phyloP scores from a whole-genome alignment of 2,329 filamentous ascomycete genomes.

The Talaromyces funiculosus region DNA sequence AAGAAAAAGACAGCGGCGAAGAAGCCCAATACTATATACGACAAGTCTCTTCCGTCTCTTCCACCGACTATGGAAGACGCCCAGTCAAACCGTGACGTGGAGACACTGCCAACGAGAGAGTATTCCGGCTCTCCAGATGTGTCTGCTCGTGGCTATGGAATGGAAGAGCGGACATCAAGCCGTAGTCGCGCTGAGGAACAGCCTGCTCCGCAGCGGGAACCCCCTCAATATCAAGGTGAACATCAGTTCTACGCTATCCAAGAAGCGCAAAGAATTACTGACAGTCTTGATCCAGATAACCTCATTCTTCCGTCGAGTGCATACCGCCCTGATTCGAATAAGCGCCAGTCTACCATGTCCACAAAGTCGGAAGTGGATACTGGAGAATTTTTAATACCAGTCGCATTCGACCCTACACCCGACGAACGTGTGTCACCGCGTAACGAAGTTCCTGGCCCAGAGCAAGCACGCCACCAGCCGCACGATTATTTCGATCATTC shows the following conservation, averaged over 20 bases:
- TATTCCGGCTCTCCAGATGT: slow-evolving; percentile 50
- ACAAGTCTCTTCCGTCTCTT: slow-evolving; percentile 89
- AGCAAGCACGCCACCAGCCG: slow-evolving; percentile 27
- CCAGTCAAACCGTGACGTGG: slow-evolving; percentile 53
- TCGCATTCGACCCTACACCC: slow-evolving; percentile 64
- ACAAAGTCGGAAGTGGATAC: slow-evolving; percentile 51
- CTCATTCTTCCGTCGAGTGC: slow-evolving; percentile 67
- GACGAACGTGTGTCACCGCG: slow-evolving; percentile 47
- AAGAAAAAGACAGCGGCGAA: slow-evolving; percentile 60
- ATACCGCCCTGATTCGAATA: slow-evolving; percentile 58
- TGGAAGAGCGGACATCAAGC: slow-evolving; percentile 20
- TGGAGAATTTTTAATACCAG: slow-evolving; percentile 66
- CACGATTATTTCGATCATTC: slow-evolving; percentile 53
- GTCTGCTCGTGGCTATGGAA: slow-evolving; percentile 18
- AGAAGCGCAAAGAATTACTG: not conserved
- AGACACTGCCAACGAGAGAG: slow-evolving; percentile 54
- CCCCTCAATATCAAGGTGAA: slow-evolving; percentile 29
- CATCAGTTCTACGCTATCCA: not conserved
- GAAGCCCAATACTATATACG: slow-evolving; percentile 56
- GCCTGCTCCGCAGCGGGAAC: slow-evolving; percentile 22
- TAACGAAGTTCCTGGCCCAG: not conserved
- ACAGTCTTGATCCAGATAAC: slow-evolving; percentile 42
- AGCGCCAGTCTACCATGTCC: slow-evolving; percentile 66
- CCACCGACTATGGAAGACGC: slow-evolving; percentile 65
- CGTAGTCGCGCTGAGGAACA: slow-evolving; percentile 21